A percentile compares a stretch with the other conserved stretches of the same genome.
Conservation (phyloP, 2,329 filamentous ascomycete species). For the Chaetomiaceae sp. region DNA sequence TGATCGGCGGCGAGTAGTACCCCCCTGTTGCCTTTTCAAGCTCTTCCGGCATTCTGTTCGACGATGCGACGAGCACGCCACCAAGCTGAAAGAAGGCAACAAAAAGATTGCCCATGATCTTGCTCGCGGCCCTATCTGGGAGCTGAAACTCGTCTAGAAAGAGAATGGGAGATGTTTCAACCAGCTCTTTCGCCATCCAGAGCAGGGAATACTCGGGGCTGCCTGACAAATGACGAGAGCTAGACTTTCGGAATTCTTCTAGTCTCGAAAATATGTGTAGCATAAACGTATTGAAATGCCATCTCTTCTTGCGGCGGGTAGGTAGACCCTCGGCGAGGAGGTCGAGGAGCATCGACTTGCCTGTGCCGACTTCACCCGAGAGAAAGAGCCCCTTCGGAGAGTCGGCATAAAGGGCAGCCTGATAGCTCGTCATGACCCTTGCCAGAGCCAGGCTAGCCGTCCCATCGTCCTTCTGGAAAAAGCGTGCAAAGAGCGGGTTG, state of each 20-base stretch:
- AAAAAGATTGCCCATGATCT: slow-evolving; percentile 74
- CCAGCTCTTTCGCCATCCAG: slow-evolving; percentile 70
- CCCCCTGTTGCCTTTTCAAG: slow-evolving; percentile 69
- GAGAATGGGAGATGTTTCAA: slow-evolving; percentile 68
- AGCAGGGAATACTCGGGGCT: slow-evolving; percentile 61
- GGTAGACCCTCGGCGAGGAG: slow-evolving; percentile 74
- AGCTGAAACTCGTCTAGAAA: slow-evolving; percentile 84
- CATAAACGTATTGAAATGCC: slow-evolving; percentile 88
- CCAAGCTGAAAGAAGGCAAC: slow-evolving; percentile 78
- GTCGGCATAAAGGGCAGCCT: slow-evolving; percentile 65
- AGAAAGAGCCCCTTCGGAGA: slow-evolving; percentile 72
- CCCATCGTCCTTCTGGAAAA: slow-evolving; percentile 53
- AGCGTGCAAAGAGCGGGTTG: slow-evolving; percentile 55
- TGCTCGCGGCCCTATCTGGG: slow-evolving; percentile 71
- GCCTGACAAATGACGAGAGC: slow-evolving; percentile 21
- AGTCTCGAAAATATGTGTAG: slow-evolving; percentile 69
- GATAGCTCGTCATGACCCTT: slow-evolving; percentile 63
- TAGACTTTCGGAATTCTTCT: slow-evolving; percentile 55
- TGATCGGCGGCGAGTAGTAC: slow-evolving; percentile 57
- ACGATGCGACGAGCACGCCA: slow-evolving; percentile 74
- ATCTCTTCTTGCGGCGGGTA: slow-evolving; percentile 66
- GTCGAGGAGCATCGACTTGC: slow-evolving; percentile 82
- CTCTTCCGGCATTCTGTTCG: slow-evolving; percentile 80
- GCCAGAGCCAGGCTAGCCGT: slow-evolving; percentile 62
- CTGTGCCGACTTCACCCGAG: slow-evolving; percentile 77